Base-by-base conservation (phyloP, 164 flowering plant genomes). In the Annona cherimola region DNA sequence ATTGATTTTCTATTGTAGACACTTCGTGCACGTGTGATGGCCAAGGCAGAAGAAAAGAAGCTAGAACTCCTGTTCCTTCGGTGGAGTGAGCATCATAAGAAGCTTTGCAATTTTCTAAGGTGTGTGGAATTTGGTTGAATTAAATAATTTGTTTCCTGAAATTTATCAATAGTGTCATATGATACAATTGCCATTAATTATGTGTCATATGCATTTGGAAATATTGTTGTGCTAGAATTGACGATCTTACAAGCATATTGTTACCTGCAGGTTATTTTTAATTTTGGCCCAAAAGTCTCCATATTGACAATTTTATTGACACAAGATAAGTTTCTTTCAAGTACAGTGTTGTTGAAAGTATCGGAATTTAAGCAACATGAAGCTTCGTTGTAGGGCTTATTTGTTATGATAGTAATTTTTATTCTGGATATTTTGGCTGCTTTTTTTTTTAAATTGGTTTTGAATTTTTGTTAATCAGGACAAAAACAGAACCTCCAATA, bases 21-120 rank as follows among this genome's bases (percentile, higher is more conserved):
- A 68, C 95, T 96, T 43, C 85, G 93, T 75, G 98, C 99, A 44
- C 93, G 99, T 54, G 89, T 96, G 73, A 89, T 90, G 80, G 99
- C 99, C 68, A 96, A 96, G 87, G 94, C 98, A 5, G 98, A 96
- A 81, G 98, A 93, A 74, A 96, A 93, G 90, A 92, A 86, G 77
- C 76, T 96, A 89, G 99, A 96, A 77, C 81, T 96, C 89, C 88
- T 96, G 66, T 96, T 96, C 81, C 90, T 96, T 76, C 89, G 72
- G 76, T 96, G 99, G 99, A 90, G 84, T 79, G 98, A 96, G 87
- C 99, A 96, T 78, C 93, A 93, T 63, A 87, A 82, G 67, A 92
- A 80, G 82, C 96, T 96, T 82, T 78, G 87, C 89, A 89, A 87
- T 86, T 93, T 87, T 78, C 81, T 86, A 92, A 96, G 98, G 98